Evolutionary conservation across 164 flowering plant species (phyloP).

Genomic region (Kingdonia uniflora): DNA sequence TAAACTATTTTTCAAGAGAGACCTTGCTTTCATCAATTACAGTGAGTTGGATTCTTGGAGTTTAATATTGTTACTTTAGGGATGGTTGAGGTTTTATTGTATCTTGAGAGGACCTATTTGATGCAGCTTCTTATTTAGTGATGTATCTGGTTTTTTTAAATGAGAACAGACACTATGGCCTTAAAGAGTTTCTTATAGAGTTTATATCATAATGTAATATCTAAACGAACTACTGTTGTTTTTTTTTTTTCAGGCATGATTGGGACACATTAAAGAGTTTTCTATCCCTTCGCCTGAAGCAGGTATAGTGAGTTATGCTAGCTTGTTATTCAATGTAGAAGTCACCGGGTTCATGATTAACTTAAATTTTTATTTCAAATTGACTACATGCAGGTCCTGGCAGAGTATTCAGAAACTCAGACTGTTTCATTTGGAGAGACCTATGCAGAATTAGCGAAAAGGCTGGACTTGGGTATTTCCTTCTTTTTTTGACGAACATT

Average conservation of each 20-base stretch:
- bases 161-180: too few relatives aligned
- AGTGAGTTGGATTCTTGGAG: too few relatives aligned
- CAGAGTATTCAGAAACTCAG: slow-evolving; percentile 73
- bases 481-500: not conserved
- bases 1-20: too few relatives aligned
- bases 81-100: too few relatives aligned
- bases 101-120: too few relatives aligned
- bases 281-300: slow-evolving; percentile 74
- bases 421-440: slow-evolving; percentile 57
- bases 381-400: slow-evolving; percentile 44
- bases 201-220: too few relatives aligned
- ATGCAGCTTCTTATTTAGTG: too few relatives aligned
- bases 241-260: slow-evolving; percentile 43
- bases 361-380: slow-evolving; percentile 1
- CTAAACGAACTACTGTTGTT: not conserved
- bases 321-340: slow-evolving; percentile 12
- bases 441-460: slow-evolving; percentile 40
- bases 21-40: too few relatives aligned
- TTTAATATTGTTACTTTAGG: too few relatives aligned
- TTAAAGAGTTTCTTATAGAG: too few relatives aligned
- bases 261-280: slow-evolving; percentile 68
- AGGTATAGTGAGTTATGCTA: slow-evolving; percentile 79
- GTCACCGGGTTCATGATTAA: not conserved
- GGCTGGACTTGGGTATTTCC: slow-evolving; percentile 67
- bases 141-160: too few relatives aligned